Base-by-base conservation (phyloP, 495 filamentous ascomycete genomes). In the Corynascus novoguineensis region DNA sequence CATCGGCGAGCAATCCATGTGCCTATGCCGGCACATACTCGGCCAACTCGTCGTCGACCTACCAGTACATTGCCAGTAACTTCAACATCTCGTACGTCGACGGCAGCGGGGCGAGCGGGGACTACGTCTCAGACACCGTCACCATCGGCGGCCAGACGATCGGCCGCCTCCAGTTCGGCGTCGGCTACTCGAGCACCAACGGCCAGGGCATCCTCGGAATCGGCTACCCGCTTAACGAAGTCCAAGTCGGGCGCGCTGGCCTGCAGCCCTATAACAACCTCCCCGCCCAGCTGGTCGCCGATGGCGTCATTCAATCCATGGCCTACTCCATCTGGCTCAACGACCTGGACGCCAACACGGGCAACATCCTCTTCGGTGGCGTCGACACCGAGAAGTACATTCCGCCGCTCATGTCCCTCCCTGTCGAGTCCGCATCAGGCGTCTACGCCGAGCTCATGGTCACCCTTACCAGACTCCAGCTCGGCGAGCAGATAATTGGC, bases 31-130 rank as follows among this genome's bases (percentile, higher is more conserved):
- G 88, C 14, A 84, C 86, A 9, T 93, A 89, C 67, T 62, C 81
- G 48, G 76, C 87, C n/a, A 88, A 87, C 63, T 68, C 73, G 0
- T 96, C 92, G 3, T 87, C 86, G n/a, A 87, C 92, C 0, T 95
- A 91, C 71, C 63, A 81, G 51, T 92, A 83, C 65, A 70, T 96
- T 37, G 83, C 82, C 31, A 83, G 78, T 60, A 80, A 87, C 60
- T 98, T 98, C 75, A 88, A 92, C 63, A 97, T 98, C 55, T 83
- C 83, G 9, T 98, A 98, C 66, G 88, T 89, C 25, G 93, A 97
- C 70, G 87, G 87, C 42, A 86, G 88, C 1, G 87, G 83, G 34
- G 89, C 92, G 0, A 62, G 68, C 6, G 93, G 93, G 9, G 90
- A 92, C 64, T 97, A 97, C 70, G 88, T 83, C 10, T 85, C 80